Evolutionary conservation across 164 flowering plant genomes (phyloP).

Genomic region (Magnolia kwangsiensis): DNA sequence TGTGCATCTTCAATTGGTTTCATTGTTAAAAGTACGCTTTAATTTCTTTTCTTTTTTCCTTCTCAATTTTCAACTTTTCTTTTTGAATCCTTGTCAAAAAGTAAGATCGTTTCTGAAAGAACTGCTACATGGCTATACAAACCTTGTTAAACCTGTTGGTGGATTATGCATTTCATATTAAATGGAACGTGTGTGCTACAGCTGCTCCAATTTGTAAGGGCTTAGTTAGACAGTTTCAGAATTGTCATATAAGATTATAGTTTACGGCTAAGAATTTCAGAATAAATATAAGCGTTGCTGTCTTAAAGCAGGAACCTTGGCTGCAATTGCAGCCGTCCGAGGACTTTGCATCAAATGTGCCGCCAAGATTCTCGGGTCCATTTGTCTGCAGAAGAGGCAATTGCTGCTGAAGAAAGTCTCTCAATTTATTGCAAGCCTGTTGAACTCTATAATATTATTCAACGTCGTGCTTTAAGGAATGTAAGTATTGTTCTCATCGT

Average conservation of each 20-base stretch:
- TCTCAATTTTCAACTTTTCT: not conserved
- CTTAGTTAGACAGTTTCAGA: too few relatives aligned
- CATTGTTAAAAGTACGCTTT: too few relatives aligned
- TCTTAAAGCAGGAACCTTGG: slow-evolving; percentile 25
- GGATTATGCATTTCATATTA: not conserved
- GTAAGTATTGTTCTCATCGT: slow-evolving; percentile 29
- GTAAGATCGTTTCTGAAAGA: not conserved
- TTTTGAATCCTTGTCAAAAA: not conserved
- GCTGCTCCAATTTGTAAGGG: too few relatives aligned
- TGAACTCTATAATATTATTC: slow-evolving; percentile 91
- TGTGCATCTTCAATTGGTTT: too few relatives aligned
- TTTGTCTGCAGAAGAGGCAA: slow-evolving; percentile 70
- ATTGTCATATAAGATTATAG: too few relatives aligned
- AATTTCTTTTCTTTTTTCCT: not conserved
- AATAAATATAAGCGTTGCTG: slow-evolving; percentile 14
- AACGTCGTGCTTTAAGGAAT: slow-evolving; percentile 72
- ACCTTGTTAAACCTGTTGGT: not conserved
- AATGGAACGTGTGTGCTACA: too few relatives aligned
- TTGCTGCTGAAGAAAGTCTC: slow-evolving; percentile 89
- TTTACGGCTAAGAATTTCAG: not conserved
- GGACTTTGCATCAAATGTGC: slow-evolving; percentile 55
- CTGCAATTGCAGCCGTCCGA: slow-evolving; percentile 40
- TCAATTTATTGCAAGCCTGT: slow-evolving; percentile 93
- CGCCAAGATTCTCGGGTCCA: slow-evolving; percentile 71
- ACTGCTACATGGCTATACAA: not conserved